Percentiles rank a stretch among this genome's conserved stretches.
Evolutionary conservation across 2,329 filamentous ascomycete species (phyloP).

Genomic region (Hypoxylon sp.): DNA sequence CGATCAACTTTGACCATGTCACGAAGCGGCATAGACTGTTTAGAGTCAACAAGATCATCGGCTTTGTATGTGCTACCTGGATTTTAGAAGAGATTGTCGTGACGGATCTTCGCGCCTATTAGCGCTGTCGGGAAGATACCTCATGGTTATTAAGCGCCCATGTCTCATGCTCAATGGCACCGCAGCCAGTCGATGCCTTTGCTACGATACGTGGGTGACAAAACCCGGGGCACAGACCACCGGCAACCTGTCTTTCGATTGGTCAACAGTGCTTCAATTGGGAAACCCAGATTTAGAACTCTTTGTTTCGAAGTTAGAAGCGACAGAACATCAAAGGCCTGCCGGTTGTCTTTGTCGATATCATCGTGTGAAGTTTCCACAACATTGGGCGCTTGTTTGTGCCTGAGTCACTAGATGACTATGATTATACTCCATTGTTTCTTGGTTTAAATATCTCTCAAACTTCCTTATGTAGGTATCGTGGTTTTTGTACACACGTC

Average conservation of each 20-base stretch:
- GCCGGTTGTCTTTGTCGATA: slow-evolving; percentile 35
- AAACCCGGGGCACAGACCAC: slow-evolving; percentile 34
- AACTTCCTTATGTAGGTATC: slow-evolving; percentile 16
- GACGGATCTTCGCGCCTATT: slow-evolving; percentile 35
- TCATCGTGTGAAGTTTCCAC: slow-evolving; percentile 23
- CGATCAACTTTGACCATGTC: not conserved
- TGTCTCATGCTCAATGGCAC: slow-evolving; percentile 25
- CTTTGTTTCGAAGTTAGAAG: slow-evolving; percentile 38
- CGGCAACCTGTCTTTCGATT: slow-evolving; percentile 23
- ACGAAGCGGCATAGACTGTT: slow-evolving; percentile 14
- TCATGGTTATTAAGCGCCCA: slow-evolving; percentile 34
- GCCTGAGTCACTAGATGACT: slow-evolving; percentile 26
- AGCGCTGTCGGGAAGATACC: slow-evolving; percentile 27
- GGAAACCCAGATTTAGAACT: slow-evolving; percentile 44
- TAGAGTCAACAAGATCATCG: slow-evolving; percentile 13
- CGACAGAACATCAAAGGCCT: slow-evolving; percentile 32
- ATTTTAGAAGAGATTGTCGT: slow-evolving; percentile 6
- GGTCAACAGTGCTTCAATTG: slow-evolving; percentile 34
- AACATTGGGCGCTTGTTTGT: slow-evolving; percentile 38
- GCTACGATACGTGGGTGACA: slow-evolving; percentile 21
- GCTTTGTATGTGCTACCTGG: slow-evolving; percentile 11
- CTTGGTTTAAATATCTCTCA: slow-evolving; percentile 37
- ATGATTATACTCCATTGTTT: slow-evolving; percentile 29
- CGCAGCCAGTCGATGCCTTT: slow-evolving; percentile 34
- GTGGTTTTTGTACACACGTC: slow-evolving; percentile 6